Percentiles rank a stretch among this genome's conserved stretches.
These are phyloP conservation scores for Polyplosphaeria fusca DNA, from an alignment of 495 filamentous ascomycete species.

Conservation along the genomic window DNA sequence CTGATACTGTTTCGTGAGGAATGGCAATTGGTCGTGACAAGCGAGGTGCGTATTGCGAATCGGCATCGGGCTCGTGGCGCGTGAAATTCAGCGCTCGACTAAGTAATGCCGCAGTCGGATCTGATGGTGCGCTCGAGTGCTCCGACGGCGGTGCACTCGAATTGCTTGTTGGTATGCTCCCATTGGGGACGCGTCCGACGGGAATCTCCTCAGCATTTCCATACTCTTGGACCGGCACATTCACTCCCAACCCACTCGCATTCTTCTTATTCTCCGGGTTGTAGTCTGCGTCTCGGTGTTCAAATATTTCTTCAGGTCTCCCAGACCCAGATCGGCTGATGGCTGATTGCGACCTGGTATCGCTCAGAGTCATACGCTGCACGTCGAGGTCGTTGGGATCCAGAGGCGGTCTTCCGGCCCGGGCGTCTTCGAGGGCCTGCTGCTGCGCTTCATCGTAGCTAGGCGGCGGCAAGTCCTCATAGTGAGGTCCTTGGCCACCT, in stretches of 20 bases:
- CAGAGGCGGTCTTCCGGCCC: constrained; percentile 5
- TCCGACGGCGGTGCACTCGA: background rate
- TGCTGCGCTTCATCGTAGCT: constrained; percentile 33
- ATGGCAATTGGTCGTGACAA: constrained; percentile 23
- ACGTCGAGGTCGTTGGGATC: constrained; percentile 22
- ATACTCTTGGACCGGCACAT: constrained; percentile 18
- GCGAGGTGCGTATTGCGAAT: constrained; percentile 23
- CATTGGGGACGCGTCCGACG: constrained; percentile 6
- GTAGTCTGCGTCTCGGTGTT: background rate
- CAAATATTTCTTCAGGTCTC: background rate
- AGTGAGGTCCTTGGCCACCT: constrained; percentile 18
- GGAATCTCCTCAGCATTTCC: constrained; percentile 7
- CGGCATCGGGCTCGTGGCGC: constrained; percentile 28
- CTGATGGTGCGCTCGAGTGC: background rate
- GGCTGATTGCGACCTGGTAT: background rate
- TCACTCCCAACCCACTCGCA: constrained; percentile 12
- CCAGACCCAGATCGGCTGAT: background rate
- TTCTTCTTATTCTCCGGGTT: constrained; percentile 18
- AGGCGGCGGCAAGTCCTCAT: constrained; percentile 33
- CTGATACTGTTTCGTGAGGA: constrained; percentile 13
- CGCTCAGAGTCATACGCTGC: constrained; percentile 17
- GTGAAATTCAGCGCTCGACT: constrained; percentile 24
- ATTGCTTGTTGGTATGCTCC: background rate
- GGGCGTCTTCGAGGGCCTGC: constrained; percentile 18
- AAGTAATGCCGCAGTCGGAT: constrained; percentile 12